Conservation (phyloP, 208 protist genomes). For the Trypanosoma melophagium region DNA sequence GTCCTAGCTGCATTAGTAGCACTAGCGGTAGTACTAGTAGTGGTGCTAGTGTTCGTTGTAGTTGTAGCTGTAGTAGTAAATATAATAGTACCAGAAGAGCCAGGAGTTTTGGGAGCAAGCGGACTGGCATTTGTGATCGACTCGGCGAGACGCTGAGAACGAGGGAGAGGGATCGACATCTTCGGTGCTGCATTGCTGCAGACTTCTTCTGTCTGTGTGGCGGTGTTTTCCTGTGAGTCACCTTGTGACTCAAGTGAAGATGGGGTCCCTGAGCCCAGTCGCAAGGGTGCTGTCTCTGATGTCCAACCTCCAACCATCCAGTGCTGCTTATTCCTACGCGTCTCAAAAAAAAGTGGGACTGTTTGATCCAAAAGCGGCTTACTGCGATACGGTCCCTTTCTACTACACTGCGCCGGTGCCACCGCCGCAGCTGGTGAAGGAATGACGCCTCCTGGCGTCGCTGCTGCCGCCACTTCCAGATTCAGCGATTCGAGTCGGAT, state of each 20-base stretch:
- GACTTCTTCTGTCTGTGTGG: slow-evolving; percentile 3
- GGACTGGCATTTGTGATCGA: too few species aligned
- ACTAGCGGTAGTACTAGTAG: neutral
- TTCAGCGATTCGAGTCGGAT: slow-evolving; percentile 9
- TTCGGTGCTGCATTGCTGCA: slow-evolving; percentile 6
- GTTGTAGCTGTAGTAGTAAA: neutral
- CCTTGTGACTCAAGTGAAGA: slow-evolving; percentile 26
- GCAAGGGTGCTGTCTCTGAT: slow-evolving; percentile 4
- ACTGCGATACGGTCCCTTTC: slow-evolving; percentile 23
- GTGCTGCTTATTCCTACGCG: neutral
- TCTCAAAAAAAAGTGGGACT: slow-evolving; percentile 5
- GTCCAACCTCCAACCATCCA: neutral
- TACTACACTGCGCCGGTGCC: neutral
- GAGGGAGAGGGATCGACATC: slow-evolving; percentile 27
- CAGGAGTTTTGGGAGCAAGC: too few species aligned
- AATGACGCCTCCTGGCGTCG: neutral
- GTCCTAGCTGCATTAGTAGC: neutral
- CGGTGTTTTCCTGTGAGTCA: slow-evolving; percentile 15
- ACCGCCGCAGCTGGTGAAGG: neutral
- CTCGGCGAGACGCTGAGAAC: slow-evolving; percentile 15
- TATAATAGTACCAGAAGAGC: too few species aligned
- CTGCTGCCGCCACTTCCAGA: neutral
- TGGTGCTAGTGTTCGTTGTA: too few species aligned
- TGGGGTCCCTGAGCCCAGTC: slow-evolving; percentile 9
- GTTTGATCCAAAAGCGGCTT: slow-evolving; percentile 15